These are phyloP conservation scores for Panaeolus papilionaceus DNA, from an alignment of 768 basidiomycete species.

Conservation along the genomic window DNA sequence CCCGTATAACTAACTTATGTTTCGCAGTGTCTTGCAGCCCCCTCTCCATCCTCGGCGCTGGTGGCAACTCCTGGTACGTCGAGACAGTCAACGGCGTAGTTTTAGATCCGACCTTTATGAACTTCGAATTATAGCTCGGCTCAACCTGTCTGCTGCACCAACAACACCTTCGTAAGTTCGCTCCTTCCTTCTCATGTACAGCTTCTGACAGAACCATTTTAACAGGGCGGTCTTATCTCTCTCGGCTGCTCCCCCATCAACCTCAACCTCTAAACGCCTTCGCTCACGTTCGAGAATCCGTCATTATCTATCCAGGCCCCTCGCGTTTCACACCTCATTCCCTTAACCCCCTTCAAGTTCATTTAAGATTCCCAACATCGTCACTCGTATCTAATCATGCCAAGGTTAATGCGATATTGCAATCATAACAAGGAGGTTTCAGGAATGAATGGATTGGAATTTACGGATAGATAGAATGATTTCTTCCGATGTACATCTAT, in stretches of 20 bases:
- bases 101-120: too few relatives aligned
- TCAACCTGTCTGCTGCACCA: slow-evolving; percentile 39
- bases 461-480: slow-evolving; percentile 12
- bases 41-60: slow-evolving; percentile 33
- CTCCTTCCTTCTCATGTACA: not conserved
- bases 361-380: not conserved
- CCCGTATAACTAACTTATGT: not conserved
- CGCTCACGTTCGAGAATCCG: not conserved
- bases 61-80: slow-evolving; percentile 23
- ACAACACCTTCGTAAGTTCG: slow-evolving; percentile 32
- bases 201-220: not conserved
- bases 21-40: slow-evolving; percentile 36
- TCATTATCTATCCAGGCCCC: slow-evolving; percentile 8
- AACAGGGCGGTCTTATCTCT: slow-evolving; percentile 34
- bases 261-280: slow-evolving; percentile 31
- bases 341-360: not conserved
- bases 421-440: not conserved
- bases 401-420: slow-evolving; percentile 1
- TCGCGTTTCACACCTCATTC: not conserved
- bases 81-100: not conserved
- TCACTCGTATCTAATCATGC: slow-evolving; percentile 13
- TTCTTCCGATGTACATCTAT: not conserved
- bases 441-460: not conserved
- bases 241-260: slow-evolving; percentile 39
- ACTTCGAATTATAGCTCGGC: slow-evolving; percentile 22